Evolutionary conservation across 2,329 filamentous ascomycete species (phyloP), one percentile per base, ranked within the genome.

Genomic region (Venturia aucupariae): DNA sequence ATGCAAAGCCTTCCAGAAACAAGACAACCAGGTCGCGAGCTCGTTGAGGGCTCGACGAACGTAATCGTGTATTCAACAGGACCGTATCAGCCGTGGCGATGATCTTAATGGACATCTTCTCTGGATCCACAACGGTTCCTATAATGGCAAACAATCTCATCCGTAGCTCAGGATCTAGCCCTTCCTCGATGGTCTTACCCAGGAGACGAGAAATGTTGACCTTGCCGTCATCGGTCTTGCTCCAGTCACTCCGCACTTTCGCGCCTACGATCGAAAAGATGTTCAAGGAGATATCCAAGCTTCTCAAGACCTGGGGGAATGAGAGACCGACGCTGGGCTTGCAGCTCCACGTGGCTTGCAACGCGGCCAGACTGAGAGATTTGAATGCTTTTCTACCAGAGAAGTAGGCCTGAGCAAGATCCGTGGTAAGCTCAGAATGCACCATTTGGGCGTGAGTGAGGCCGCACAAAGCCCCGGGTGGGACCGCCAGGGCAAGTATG

Each of bases 361-460:
- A 30, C 4, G 35, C 48, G 24, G 62, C 62, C 30, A 63, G 35
- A 30, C 11, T 63, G 22, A 63, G 46, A 15, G 62, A 63, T n/a
- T 42, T 63, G 17, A 2, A 8, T 6, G 62, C 44, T 22, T 59
- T 63, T 8, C 13, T 6, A 22, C 71, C 72, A 0, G 69, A 66
- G 6, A 73, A 67, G 24, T 73, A 70, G 55, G 72, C 71, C 48
- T 71, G 69, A 1, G 70, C 72, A n/a, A 32, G 13, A 60, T 60
- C 59, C 15, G 59, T 24, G 1, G 59, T 60, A 19, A 60, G 59
- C 15, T 57, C 51, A 35, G 51, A 57, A 35, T 57, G 30, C 8
- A 35, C 51, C 3, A 35, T 4, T n/a, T 57, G 51, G 6, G 51
- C n/a, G 8, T 60, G 59, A 42, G 24, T 32, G 41, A 7, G n/a